These are phyloP conservation scores for Omphalea diandra DNA, from an alignment of 441 rosid species.

Conservation along the genomic window DNA sequence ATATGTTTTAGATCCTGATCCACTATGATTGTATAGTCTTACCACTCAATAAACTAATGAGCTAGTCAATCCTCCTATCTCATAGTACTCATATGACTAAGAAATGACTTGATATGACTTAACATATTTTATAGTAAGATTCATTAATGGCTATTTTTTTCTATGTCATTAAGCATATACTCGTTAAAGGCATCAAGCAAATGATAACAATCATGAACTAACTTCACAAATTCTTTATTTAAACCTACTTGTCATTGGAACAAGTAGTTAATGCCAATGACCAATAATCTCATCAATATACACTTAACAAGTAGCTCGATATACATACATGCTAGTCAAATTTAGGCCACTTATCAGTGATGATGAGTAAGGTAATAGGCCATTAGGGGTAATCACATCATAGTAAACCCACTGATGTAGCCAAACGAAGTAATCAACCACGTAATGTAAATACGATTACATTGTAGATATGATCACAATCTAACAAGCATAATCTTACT, in stretches of 20 bases:
- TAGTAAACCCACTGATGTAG: no score
- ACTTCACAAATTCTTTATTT: background rate
- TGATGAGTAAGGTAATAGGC: no score
- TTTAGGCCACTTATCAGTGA: no score
- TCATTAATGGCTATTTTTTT: background rate
- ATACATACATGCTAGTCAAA: no score
- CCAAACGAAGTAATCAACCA: no score
- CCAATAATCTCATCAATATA: background rate
- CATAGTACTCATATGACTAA: conserved; percentile 2
- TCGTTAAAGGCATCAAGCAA: background rate
- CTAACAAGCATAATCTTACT: no score
- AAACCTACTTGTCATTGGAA: conserved; percentile 4
- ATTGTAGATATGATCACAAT: no score
- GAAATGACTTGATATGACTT: background rate
- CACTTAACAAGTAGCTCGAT: background rate
- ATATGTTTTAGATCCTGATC: background rate
- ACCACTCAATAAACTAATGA: background rate
- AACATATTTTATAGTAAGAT: background rate
- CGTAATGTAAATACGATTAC: no score
- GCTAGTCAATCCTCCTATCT: background rate
- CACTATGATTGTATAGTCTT: background rate
- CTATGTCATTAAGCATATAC: background rate
- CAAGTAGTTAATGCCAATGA: background rate
- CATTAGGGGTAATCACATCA: no score
- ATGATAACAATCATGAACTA: background rate